These are phyloP conservation scores for Microcos paniculata DNA, from an alignment of 345 rosid genomes.

Conservation along the genomic window DNA sequence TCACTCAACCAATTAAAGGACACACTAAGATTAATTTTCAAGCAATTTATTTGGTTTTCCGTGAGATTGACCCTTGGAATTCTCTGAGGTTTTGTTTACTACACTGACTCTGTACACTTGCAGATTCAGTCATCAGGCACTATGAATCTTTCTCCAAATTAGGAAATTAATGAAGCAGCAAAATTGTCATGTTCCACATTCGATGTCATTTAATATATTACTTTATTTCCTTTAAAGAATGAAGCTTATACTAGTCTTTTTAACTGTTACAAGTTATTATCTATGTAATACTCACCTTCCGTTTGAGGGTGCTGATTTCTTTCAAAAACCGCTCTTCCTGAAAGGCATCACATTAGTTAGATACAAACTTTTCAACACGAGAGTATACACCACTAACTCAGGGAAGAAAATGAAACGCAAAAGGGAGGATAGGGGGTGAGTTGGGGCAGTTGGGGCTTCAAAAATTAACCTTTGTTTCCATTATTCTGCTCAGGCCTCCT, in stretches of 20 bases:
- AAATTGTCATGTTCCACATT: neutral
- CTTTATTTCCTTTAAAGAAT: neutral
- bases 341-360: constrained; percentile 8
- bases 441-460: neutral
- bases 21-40: too few species aligned
- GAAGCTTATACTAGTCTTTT: neutral
- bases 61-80: too few species aligned
- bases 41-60: too few species aligned
- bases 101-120: too few species aligned
- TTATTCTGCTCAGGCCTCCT: constrained; percentile 23
- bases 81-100: too few species aligned
- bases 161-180: neutral
- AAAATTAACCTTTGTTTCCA: constrained; percentile 28
- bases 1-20: too few species aligned
- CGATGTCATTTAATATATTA: neutral
- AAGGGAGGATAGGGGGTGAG: neutral
- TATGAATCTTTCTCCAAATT: too few species aligned
- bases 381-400: neutral
- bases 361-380: neutral
- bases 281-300: constrained; percentile 24
- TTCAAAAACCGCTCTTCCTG: constrained; percentile 26
- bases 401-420: neutral
- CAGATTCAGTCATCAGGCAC: too few species aligned
- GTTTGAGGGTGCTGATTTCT: constrained; percentile 26
- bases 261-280: neutral